Base-by-base conservation (phyloP, 2,329 filamentous ascomycete species). In the Stachybotrys echinatus region DNA sequence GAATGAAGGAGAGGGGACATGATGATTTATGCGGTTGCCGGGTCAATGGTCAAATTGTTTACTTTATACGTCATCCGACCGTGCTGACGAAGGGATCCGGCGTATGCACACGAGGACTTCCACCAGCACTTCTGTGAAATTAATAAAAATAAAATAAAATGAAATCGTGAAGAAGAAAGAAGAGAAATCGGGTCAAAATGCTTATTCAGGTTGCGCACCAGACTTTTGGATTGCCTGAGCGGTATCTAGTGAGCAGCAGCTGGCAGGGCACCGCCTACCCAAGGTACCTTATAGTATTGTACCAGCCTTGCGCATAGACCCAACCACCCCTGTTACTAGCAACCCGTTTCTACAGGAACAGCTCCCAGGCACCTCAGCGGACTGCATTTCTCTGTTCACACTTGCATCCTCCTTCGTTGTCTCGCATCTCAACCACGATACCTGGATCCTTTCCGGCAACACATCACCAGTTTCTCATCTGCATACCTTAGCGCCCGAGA, bases 41-140 rank as follows among this genome's bases (percentile, higher is more conserved):
- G 55, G 62, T 49, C 53, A 58, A 53, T 51, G 2, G 3, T 5
- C 14, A 3, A 7, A 23, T 23, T 66, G 37, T 64, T 68, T 66
- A 66, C 62, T 60, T 57, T 31, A 55, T 61, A 67, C 63, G 65
- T 67, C 64, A 68, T 61, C 46, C 18, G 40, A 42, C 37, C 23
- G 50, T 38, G 48, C 18, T 48, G 27, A 12, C 21, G 34, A n/a
- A 22, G 48, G 27, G 18, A n/a, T 20, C 27, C 23, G 42, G 40
- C 17, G n/a, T 31, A 21, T 17, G 14, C 21, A 21, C n/a, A n/a
- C n/a, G n/a, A n/a, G n/a, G n/a, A n/a, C n/a, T n/a, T n/a, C n/a
- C n/a, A n/a, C n/a, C n/a, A n/a, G n/a, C n/a, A n/a, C n/a, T n/a
- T n/a, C n/a, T n/a, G n/a, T n/a, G n/a, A n/a, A n/a, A n/a, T n/a